Percentiles rank a stretch among this genome's conserved stretches.
Evolutionary conservation across 1,284 basidiomycete species (phyloP).

Genomic region (Sanghuangporus weigelae): DNA sequence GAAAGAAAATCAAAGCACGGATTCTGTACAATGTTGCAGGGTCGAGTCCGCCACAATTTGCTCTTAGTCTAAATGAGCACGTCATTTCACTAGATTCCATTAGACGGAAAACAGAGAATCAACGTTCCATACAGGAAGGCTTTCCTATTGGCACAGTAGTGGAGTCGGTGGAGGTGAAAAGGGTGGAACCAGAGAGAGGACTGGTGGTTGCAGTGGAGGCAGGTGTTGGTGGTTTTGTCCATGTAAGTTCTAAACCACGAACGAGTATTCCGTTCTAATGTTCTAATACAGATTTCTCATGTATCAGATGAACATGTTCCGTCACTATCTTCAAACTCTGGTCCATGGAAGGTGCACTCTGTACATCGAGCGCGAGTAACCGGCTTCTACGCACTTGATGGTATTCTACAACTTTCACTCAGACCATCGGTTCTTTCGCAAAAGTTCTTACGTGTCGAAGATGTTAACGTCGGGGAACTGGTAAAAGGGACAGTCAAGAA

Average conservation of each 20-base stretch:
- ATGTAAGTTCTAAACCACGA: conserved; percentile 48
- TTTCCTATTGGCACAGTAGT: conserved; percentile 74
- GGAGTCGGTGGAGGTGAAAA: conserved; percentile 65
- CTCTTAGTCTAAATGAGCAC: conserved; percentile 74
- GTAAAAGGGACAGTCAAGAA: conserved; percentile 84
- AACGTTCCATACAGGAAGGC: conserved; percentile 42
- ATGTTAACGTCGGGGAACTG: conserved; percentile 80
- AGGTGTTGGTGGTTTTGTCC: conserved; percentile 74
- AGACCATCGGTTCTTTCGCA: conserved; percentile 82
- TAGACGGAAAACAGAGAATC: conserved; percentile 29
- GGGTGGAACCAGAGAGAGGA: conserved; percentile 80
- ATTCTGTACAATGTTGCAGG: conserved; percentile 80
- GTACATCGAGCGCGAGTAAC: conserved; percentile 86
- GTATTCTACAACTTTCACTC: conserved; percentile 82
- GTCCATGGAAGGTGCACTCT: conserved; percentile 76
- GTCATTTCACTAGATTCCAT: conserved; percentile 52
- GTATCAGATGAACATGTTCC: conserved; percentile 88
- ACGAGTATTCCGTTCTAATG: neutral
- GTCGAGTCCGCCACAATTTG: conserved; percentile 72
- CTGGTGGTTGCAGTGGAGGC: conserved; percentile 64
- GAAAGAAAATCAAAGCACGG: conserved; percentile 85
- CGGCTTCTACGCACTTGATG: conserved; percentile 86
- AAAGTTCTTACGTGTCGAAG: conserved; percentile 81
- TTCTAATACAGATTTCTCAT: conserved; percentile 75
- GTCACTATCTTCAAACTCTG: conserved; percentile 62